Evolutionary conservation across 1,284 basidiomycete species (phyloP).

Genomic region (Termitomyces sp.): DNA sequence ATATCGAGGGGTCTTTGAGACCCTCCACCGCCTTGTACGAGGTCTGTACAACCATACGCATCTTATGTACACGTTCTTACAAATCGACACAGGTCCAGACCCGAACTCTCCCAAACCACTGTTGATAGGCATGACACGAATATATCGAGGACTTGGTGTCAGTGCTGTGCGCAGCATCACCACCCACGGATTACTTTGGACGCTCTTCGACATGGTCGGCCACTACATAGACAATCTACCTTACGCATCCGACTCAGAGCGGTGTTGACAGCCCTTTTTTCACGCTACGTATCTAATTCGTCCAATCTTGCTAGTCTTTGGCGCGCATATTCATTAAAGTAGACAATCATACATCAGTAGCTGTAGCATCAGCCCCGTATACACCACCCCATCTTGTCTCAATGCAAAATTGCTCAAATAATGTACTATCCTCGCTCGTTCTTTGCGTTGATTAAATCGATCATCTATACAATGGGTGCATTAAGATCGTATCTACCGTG

Average conservation of each 20-base stretch:
- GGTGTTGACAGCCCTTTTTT: conserved; percentile 12
- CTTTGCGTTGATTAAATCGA: neutral
- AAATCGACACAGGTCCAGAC: conserved; percentile 56
- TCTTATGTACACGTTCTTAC: neutral
- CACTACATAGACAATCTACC: conserved; percentile 72
- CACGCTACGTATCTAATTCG: conserved; percentile 4
- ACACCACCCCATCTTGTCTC: conserved; percentile 6
- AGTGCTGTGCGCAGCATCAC: conserved; percentile 79
- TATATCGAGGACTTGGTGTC: conserved; percentile 84
- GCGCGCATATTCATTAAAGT: conserved; percentile 12
- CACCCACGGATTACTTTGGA: conserved; percentile 80
- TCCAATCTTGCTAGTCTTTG: conserved; percentile 8
- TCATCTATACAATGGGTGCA: neutral
- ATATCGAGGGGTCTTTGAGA: conserved; percentile 65
- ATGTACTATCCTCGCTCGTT: neutral
- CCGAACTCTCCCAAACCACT: conserved; percentile 66
- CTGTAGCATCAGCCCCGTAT: conserved; percentile 15
- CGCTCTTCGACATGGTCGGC: conserved; percentile 72
- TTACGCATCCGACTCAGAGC: conserved; percentile 33
- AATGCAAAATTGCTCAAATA: neutral
- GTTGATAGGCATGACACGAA: conserved; percentile 62
- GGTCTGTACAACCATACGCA: conserved; percentile 36
- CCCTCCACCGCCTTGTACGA: conserved; percentile 71
- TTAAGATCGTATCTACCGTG: conserved; percentile 39
- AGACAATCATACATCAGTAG: conserved; percentile 18